Evolutionary conservation across 1,139 yeast species (phyloP), one percentile per base, ranked within the genome.

Genomic region (Maudiozyma humilis): DNA sequence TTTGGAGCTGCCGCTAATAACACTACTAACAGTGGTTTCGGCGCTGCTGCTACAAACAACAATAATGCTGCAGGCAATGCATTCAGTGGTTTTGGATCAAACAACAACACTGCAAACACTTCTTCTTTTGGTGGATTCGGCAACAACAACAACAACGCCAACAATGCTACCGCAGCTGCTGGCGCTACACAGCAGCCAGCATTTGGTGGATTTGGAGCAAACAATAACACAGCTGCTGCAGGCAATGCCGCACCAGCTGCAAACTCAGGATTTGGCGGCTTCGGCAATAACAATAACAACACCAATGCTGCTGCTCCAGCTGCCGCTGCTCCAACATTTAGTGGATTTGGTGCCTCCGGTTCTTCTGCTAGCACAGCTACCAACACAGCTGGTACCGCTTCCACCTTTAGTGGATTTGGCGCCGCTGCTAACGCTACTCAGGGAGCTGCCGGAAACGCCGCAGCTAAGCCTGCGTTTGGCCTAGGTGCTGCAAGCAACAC

Each of bases 111-210:
- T 14, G n/a, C 23, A 19, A 19, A 38, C 18, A 18, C 25, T 3
- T 16, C 40, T 3, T 10, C 41, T 6, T 36, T 31, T 31, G 42
- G 48, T 36, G 42, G 42, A 5, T 47, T 48, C 31, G 51, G 48
- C 14, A 23, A 34, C 44, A 4, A 7, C 38, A 7, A 18, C 20
- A 5, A 20, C n/a, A n/a, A n/a, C n/a, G n/a, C 15, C 10, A 35
- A 35, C 12, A 23, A 12, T 14, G 18, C 40, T 6, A 34, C 39
- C n/a, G 8, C 43, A n/a, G 15, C 39, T 8, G n/a, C 32, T 25
- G 32, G 44, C 17, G 17, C 20, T 15, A 41, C 44, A 2, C n/a
- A 32, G 4, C 37, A 41, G 18, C 38, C 44, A 18, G 40, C 43
- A 5, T 42, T 42, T 30, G 39, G 42, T 16, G 45, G 42, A 15